A percentile compares a stretch with the other conserved stretches of the same genome.
phyloP scores from a whole-genome alignment of 73 alveolate genomes.

The Uronychia binucleata region DNA sequence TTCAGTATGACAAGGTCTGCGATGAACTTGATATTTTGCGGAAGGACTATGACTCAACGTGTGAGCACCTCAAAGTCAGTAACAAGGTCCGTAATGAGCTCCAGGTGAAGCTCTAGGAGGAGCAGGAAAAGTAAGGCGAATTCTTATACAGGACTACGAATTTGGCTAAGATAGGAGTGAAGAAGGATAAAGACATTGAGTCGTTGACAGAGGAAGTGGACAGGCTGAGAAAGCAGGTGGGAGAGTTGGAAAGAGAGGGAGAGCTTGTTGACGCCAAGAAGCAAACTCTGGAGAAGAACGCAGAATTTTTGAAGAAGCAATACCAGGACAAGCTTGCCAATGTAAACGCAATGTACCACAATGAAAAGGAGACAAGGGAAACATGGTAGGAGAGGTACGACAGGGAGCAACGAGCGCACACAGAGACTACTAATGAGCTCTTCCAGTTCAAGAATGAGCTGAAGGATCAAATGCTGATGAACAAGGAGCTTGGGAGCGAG shows the following conservation, averaged over 20 bases:
- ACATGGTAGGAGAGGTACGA: constrained; percentile 47
- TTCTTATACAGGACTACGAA: not conserved
- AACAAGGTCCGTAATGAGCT: constrained; percentile 46
- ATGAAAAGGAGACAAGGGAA: constrained; percentile 52
- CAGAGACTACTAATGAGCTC: not conserved
- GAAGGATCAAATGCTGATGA: not conserved
- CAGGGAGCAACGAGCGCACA: constrained; percentile 32
- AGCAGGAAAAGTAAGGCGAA: constrained; percentile 5
- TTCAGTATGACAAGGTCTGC: constrained; percentile 33
- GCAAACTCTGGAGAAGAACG: constrained; percentile 25
- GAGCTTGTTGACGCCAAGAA: constrained; percentile 45
- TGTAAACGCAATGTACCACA: constrained; percentile 19
- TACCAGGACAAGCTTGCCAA: constrained; percentile 35
- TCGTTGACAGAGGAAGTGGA: constrained; percentile 28
- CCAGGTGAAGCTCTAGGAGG: constrained; percentile 7
- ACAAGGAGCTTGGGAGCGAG: not conserved
- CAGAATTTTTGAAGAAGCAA: constrained; percentile 37
- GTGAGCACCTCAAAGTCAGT: constrained; percentile 20
- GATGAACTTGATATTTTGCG: constrained; percentile 25
- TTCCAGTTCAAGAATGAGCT: constrained; percentile 4
- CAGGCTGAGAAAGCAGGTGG: constrained; percentile 12
- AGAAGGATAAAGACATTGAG: not conserved
- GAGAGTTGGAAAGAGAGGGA: constrained; percentile 23
- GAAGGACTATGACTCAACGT: constrained; percentile 28
- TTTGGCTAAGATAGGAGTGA: not conserved